A percentile compares a stretch with the other conserved stretches of the same genome.
Evolutionary conservation across 179 eudicot genomes (phyloP).

Genomic region (Amaranthus tricolor): DNA sequence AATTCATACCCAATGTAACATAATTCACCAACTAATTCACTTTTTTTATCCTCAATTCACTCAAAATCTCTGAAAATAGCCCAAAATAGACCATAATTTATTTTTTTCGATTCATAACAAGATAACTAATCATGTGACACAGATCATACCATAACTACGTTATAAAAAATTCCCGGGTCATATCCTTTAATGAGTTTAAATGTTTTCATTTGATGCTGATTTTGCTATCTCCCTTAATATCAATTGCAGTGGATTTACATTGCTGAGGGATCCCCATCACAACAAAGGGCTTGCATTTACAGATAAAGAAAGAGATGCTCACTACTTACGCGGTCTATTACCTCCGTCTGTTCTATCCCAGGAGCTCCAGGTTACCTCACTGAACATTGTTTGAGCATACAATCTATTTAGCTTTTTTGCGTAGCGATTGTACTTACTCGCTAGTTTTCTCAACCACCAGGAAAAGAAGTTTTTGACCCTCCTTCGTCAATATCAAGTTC

Average conservation of each 20-base stretch:
- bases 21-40: too few relatives aligned
- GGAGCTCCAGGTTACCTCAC: conserved; percentile 39
- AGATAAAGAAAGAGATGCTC: conserved; percentile 47
- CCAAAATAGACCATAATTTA: too few relatives aligned
- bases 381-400: background rate
- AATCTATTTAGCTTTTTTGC: background rate
- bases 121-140: too few relatives aligned
- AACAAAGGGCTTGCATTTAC: conserved; percentile 89
- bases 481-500: conserved; percentile 44
- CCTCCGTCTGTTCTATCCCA: conserved; percentile 42
- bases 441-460: conserved; percentile 33
- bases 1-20: too few relatives aligned
- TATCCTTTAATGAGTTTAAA: background rate
- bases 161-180: too few relatives aligned
- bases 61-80: too few relatives aligned
- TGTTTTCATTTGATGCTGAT: background rate
- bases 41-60: too few relatives aligned
- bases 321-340: conserved; percentile 47
- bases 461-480: conserved; percentile 42
- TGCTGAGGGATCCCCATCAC: conserved; percentile 87
- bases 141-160: background rate
- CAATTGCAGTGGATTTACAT: conserved; percentile 60
- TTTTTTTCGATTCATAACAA: too few relatives aligned
- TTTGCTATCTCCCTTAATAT: background rate
- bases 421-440: conserved; percentile 10